Evolutionary conservation across 176 grass and related monocot species (phyloP).

Genomic region (Raddia distichophylla): DNA sequence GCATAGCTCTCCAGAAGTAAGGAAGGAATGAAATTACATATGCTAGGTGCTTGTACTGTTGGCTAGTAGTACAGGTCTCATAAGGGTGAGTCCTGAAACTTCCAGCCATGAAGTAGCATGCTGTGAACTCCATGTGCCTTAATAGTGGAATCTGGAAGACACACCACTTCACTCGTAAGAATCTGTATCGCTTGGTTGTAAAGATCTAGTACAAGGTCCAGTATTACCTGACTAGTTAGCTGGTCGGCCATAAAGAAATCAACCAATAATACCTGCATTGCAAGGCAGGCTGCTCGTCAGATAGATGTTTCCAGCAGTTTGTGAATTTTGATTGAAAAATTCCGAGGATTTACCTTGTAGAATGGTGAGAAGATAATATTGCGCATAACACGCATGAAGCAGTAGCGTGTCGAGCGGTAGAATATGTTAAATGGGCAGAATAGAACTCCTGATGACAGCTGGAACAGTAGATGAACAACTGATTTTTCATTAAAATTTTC

Average conservation of each 20-base stretch:
- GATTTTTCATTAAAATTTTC: not conserved
- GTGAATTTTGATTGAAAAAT: not conserved
- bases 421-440: conserved; percentile 85
- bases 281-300: not conserved
- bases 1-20: conserved; percentile 98
- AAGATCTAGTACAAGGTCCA: not conserved
- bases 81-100: conserved; percentile 59
- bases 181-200: not conserved
- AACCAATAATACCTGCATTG: conserved; percentile 79
- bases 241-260: conserved; percentile 99
- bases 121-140: conserved; percentile 83
- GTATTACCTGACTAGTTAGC: conserved; percentile 89
- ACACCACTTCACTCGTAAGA: not conserved
- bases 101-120: conserved; percentile 89
- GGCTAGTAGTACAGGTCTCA: conserved; percentile 58
- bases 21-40: conserved; percentile 95
- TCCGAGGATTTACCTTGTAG: conserved; percentile 58
- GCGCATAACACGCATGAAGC: conserved; percentile 85
- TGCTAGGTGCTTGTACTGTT: conserved; percentile 70
- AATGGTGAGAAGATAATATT: conserved; percentile 86
- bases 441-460: conserved; percentile 62
- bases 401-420: conserved; percentile 80
- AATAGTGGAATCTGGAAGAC: conserved; percentile 72
- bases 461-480: conserved; percentile 12
- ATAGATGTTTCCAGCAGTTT: not conserved